Conservation (phyloP, 176 grass and related monocot genomes). For the Triticum turgidum region DNA sequence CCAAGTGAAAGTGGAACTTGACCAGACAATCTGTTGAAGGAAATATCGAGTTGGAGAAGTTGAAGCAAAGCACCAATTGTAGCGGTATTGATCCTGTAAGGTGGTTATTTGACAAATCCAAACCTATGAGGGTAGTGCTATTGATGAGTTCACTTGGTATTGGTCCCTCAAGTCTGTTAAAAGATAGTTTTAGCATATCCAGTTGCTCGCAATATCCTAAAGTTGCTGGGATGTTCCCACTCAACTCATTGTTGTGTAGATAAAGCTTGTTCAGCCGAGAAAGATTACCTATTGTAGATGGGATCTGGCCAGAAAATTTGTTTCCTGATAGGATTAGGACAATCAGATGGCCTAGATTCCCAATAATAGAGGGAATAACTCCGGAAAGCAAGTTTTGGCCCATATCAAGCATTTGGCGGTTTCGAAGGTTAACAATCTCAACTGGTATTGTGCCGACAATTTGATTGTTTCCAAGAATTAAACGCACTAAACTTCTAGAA, state of each 20-base stretch:
- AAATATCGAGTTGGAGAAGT: neutral
- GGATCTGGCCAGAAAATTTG: conserved; percentile 40
- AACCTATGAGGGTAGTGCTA: no score
- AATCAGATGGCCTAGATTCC: neutral
- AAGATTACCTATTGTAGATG: conserved; percentile 29
- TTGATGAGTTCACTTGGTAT: no score
- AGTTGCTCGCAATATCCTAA: neutral
- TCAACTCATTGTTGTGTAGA: conserved; percentile 17
- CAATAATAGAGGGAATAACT: conserved; percentile 24
- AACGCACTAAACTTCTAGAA: neutral
- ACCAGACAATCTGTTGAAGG: neutral
- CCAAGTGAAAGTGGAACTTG: neutral
- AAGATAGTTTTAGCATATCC: neutral
- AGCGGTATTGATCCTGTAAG: neutral
- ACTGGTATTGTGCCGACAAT: conserved; percentile 11
- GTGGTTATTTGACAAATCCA: no score
- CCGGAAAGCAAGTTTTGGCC: conserved; percentile 29
- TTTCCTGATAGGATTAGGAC: conserved; percentile 21
- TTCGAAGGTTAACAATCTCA: conserved; percentile 23
- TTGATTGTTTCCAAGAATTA: conserved; percentile 15
- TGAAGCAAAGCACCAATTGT: neutral
- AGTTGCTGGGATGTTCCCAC: neutral
- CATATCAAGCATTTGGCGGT: conserved; percentile 26
- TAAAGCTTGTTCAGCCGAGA: conserved; percentile 11
- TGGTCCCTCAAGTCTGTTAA: no score